phyloP scores from a whole-genome alignment of 202 grass and related monocot species.

The Setaria italica region DNA sequence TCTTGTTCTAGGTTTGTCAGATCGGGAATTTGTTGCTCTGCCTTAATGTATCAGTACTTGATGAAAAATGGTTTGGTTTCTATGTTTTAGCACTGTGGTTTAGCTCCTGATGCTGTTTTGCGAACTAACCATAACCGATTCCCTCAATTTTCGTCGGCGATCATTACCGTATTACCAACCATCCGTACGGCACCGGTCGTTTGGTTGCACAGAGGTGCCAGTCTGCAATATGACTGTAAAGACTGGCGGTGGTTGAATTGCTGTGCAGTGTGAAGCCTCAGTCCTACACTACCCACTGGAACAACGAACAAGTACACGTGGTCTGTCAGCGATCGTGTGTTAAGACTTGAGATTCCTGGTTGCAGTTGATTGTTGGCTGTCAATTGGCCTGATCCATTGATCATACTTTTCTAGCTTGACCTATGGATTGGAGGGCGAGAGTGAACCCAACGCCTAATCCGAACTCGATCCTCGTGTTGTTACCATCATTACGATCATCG shows the following conservation, averaged over 20 bases:
- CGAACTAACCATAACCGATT: conserved; percentile 1
- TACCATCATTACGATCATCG: neutral
- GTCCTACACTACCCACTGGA: conserved; percentile 1
- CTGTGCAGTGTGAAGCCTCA: neutral
- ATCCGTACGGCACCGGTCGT: neutral
- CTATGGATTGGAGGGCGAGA: neutral
- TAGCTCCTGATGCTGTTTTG: neutral
- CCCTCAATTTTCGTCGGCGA: neutral
- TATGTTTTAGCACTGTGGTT: neutral
- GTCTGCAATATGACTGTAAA: neutral
- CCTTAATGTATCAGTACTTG: conserved; percentile 65
- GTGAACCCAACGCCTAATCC: neutral
- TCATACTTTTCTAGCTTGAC: neutral
- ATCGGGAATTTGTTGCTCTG: conserved; percentile 57
- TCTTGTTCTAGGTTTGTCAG: conserved; percentile 59
- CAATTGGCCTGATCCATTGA: neutral
- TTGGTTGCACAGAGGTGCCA: neutral
- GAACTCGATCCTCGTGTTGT: neutral
- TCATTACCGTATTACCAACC: conserved; percentile 2
- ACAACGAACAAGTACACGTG: neutral
- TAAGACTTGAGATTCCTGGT: neutral
- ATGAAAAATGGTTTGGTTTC: conserved; percentile 50
- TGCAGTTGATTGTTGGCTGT: neutral
- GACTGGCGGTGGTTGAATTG: conserved; percentile 29
- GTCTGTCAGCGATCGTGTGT: neutral